These are phyloP conservation scores for Yamadazyma scolyti DNA, from an alignment of 805 yeast species.

Conservation along the genomic window DNA sequence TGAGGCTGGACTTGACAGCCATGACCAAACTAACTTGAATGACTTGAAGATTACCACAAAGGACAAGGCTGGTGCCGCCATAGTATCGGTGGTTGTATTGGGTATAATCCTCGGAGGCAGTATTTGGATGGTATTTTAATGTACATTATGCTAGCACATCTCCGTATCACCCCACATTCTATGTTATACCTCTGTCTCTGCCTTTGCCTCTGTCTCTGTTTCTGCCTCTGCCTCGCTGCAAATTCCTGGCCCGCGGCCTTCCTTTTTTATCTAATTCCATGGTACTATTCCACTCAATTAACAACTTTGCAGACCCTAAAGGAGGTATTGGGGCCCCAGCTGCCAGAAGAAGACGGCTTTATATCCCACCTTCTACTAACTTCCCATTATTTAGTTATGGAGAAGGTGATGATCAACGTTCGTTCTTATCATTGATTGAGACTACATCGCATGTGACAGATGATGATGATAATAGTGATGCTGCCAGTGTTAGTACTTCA, in stretches of 20 bases:
- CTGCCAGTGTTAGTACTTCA: constrained; percentile 38
- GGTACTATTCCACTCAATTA: constrained; percentile 40
- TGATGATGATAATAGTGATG: constrained; percentile 31
- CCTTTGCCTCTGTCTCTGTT: neutral
- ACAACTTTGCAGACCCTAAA: constrained; percentile 38
- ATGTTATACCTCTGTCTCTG: neutral
- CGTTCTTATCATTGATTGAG: constrained; percentile 39
- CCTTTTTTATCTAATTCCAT: constrained; percentile 12
- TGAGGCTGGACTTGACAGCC: constrained; percentile 34
- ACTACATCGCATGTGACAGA: constrained; percentile 27
- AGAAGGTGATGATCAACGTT: constrained; percentile 41
- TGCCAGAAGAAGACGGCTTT: constrained; percentile 36
- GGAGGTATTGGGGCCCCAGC: constrained; percentile 27
- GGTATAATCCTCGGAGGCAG: constrained; percentile 60
- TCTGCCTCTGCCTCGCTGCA: neutral
- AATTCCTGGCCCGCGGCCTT: neutral
- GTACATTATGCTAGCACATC: neutral
- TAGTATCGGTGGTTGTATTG: constrained; percentile 73
- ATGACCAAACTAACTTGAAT: constrained; percentile 36
- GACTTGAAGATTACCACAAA: constrained; percentile 48
- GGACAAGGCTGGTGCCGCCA: constrained; percentile 89
- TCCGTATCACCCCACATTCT: neutral
- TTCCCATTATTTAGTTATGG: constrained; percentile 41
- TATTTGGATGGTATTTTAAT: constrained; percentile 70
- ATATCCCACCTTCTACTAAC: constrained; percentile 43